These are phyloP conservation scores for Shiraia bambusicola DNA, from an alignment of 2,329 filamentous ascomycete genomes.

Conservation along the genomic window DNA sequence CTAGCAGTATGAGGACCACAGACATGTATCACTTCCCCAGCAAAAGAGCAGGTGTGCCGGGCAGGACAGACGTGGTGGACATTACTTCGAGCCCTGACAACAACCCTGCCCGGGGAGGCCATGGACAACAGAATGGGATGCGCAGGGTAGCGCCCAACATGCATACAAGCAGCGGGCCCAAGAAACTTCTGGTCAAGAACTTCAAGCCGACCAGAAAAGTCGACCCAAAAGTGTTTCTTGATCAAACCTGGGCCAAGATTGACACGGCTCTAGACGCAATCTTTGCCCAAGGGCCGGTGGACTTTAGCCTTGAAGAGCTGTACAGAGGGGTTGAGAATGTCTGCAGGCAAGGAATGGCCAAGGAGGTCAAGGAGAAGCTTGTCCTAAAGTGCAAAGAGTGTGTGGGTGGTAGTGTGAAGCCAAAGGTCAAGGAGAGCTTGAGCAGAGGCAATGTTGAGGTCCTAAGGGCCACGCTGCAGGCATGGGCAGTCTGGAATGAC, in stretches of 20 bases:
- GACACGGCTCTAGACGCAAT: constrained; percentile 71
- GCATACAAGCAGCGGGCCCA: constrained; percentile 65
- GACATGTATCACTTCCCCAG: constrained; percentile 42
- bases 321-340: constrained; percentile 91
- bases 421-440: constrained; percentile 58
- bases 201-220: constrained; percentile 65
- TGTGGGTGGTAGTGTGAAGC: constrained; percentile 58
- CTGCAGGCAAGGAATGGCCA: constrained; percentile 75
- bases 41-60: constrained; percentile 22
- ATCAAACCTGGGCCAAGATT: constrained; percentile 72
- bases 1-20: constrained; percentile 31
- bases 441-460: constrained; percentile 63
- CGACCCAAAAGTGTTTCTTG: constrained; percentile 75
- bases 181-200: constrained; percentile 93
- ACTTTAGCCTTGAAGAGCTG: constrained; percentile 76
- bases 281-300: constrained; percentile 63
- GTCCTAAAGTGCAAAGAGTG: constrained; percentile 67
- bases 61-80: constrained; percentile 27
- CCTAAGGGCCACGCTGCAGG: constrained; percentile 59
- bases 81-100: constrained; percentile 44
- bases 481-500: constrained; percentile 77
- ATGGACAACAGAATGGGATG: constrained; percentile 40
- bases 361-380: constrained; percentile 67
- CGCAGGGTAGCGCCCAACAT: constrained; percentile 63
- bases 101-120: constrained; percentile 44